Evolutionary conservation across 495 filamentous ascomycete species (phyloP), one percentile per base, ranked within the genome.

Genomic region (Aspergillus leporis): DNA sequence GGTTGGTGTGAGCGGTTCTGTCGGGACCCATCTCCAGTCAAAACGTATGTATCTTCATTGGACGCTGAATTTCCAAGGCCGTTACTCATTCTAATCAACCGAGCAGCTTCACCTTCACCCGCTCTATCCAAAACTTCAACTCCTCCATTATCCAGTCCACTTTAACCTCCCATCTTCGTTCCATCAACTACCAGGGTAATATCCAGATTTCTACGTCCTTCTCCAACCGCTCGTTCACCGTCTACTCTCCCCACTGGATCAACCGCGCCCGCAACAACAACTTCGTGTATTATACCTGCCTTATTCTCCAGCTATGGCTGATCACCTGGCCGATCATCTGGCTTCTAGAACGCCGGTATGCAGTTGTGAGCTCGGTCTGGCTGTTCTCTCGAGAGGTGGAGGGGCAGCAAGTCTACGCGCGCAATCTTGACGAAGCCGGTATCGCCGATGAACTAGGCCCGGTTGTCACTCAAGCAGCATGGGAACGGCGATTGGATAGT

Each of bases 191-290:
- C 63, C 69, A 61, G 43, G 78, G 78, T 58, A 56, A 63, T 8
- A 64, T 78, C 25, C 31, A 21, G 43, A 61, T 76, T 51, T 49
- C 32, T 0, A 59, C 67, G 3, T 45, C 54, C 1, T 54, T 68
- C 32, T 61, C 66, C 22, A 66, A 77, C 59, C 40, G 61, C 21
- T 65, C 63, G 2, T 59, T 79, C 34, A 74, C 70, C 18, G 55
- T 81, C 36, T 78, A 78, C 60, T 81, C 78, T 2, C 74, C 77
- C 18, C 78, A 79, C 55, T 79, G 74, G 74, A 74, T 79, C 56
- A 81, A 81, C 61, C 69, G 59, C 0, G 58, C 74, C 3, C 73
- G 77, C 28, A 64, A 66, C 1, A 78, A 78, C 49, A 25, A 23
- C n/a, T 73, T 60, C 49, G 62, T 76, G 3, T 77, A 67, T 61